Evolutionary conservation across 2,329 filamentous ascomycete genomes (phyloP).

Genomic region (Colletotrichum zoysiae): DNA sequence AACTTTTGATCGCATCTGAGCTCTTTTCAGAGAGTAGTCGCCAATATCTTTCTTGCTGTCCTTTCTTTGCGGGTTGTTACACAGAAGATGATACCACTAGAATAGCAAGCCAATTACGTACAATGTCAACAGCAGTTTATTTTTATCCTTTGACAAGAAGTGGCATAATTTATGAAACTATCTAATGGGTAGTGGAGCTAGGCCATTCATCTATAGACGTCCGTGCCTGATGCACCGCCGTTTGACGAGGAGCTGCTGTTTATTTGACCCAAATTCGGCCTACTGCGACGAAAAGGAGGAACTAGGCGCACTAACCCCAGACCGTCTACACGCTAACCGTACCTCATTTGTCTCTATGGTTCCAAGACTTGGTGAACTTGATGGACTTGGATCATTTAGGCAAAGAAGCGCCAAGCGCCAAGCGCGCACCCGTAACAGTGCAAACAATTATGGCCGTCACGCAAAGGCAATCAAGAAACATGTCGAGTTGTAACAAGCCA

Average conservation of each 20-base stretch:
- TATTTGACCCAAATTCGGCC: too few species aligned
- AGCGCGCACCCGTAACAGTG: too few species aligned
- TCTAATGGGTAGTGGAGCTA: background rate
- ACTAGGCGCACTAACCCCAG: too few species aligned
- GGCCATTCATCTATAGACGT: background rate
- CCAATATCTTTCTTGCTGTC: conserved; percentile 36
- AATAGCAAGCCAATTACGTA: conserved; percentile 40
- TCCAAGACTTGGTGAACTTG: too few species aligned
- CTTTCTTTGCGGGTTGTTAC: conserved; percentile 40
- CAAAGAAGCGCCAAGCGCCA: background rate
- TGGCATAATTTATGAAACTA: background rate
- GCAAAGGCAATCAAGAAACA: background rate
- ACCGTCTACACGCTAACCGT: background rate
- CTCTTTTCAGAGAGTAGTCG: conserved; percentile 21
- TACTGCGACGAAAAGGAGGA: too few species aligned
- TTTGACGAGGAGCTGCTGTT: background rate
- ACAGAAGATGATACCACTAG: conserved; percentile 45
- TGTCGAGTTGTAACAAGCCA: background rate
- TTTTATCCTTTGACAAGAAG: background rate
- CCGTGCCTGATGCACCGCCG: background rate
- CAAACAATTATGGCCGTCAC: background rate
- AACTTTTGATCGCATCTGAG: conserved; percentile 27
- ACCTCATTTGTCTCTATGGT: background rate
- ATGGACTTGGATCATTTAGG: too few species aligned
- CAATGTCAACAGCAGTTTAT: conserved; percentile 30